Evolutionary conservation across 2,329 filamentous ascomycete species (phyloP), one percentile per base, ranked within the genome.

Genomic region (Ophiobolus disseminans): DNA sequence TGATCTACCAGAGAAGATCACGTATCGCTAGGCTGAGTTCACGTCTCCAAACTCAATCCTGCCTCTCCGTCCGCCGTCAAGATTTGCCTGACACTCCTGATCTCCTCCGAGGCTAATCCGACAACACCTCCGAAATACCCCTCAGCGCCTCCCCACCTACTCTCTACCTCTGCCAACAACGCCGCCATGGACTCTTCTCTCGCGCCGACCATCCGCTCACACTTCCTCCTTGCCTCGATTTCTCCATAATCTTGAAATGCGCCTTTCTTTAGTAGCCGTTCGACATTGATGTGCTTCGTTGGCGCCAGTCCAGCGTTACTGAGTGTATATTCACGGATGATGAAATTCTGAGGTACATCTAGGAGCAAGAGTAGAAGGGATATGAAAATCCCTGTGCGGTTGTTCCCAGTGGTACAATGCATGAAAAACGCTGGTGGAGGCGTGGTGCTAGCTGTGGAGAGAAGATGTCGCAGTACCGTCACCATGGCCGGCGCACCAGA

Each of bases 371-470:
- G 75, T 13, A 91, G 66, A 34, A 91, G 62, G 3, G 87, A 86
- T 19, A 83, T 80, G 26, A 89, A 70, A 4, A 90, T 79, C 2
- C 88, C 88, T 0, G 88, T 90, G 41, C 88, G 79, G 67, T 91
- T 88, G 68, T 91, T 91, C 8, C 88, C 88, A 0, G 86, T 87
- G 0, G 86, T 88, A 68, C 88, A 91, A 65, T 91, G 87, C n/a
- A 90, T 75, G 22, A 89, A 76, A 19, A 87, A 66, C 4, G 85
- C 82, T 3, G 74, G 65, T 25, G 76, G 67, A 1, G 40, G 28
- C 16, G 1, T 1, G 10, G n/a, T 36, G 9, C 5, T 61, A 55
- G 13, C 14, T 13, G 47, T 43, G 5, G 20, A 28, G 59, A 62
- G 81, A 72, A 90, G 73, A 58, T 88, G 81, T 13, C 71, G 69